Conservation (phyloP, 805 yeast species). For the Isabelozyma rhagii region DNA sequence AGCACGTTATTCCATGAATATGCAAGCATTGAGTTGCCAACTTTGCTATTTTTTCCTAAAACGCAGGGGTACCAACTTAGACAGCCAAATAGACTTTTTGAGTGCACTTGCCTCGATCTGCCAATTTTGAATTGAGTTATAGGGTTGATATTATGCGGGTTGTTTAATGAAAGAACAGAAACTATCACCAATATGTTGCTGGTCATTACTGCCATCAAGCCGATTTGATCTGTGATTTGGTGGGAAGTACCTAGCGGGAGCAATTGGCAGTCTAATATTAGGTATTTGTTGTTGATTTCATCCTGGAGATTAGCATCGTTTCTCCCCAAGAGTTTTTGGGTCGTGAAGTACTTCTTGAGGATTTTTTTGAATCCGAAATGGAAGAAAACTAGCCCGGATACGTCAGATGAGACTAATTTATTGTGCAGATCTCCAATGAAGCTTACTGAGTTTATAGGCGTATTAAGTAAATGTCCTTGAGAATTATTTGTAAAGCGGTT, state of each 20-base stretch:
- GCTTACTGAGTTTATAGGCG: slow-evolving; percentile 20
- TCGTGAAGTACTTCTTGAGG: slow-evolving; percentile 44
- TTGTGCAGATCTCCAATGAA: slow-evolving; percentile 26
- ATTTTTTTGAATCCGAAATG: slow-evolving; percentile 65
- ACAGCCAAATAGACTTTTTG: slow-evolving; percentile 39
- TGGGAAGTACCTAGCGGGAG: slow-evolving; percentile 60
- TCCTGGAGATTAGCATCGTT: slow-evolving; percentile 20
- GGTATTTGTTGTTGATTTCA: slow-evolving; percentile 6
- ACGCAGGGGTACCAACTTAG: slow-evolving; percentile 63
- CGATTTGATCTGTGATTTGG: slow-evolving; percentile 55
- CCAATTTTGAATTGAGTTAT: slow-evolving; percentile 54
- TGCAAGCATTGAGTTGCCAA: slow-evolving; percentile 47
- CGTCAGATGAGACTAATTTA: slow-evolving; percentile 30
- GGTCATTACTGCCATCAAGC: slow-evolving; percentile 60
- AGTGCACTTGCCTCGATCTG: slow-evolving; percentile 34
- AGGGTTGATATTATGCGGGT: slow-evolving; percentile 18
- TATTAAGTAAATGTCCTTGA: slow-evolving; percentile 26
- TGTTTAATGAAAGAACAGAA: slow-evolving; percentile 48
- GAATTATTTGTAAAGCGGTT: slow-evolving; percentile 19
- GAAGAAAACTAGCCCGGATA: slow-evolving; percentile 45
- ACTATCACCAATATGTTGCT: slow-evolving; percentile 47
- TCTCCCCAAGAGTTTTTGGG: slow-evolving; percentile 53
- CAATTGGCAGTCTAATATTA: slow-evolving; percentile 33
- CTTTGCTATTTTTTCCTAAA: slow-evolving; percentile 18
- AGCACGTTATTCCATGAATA: slow-evolving; percentile 67